Conservation (phyloP, 139 green algal species). For the Mesostigma viride region DNA sequence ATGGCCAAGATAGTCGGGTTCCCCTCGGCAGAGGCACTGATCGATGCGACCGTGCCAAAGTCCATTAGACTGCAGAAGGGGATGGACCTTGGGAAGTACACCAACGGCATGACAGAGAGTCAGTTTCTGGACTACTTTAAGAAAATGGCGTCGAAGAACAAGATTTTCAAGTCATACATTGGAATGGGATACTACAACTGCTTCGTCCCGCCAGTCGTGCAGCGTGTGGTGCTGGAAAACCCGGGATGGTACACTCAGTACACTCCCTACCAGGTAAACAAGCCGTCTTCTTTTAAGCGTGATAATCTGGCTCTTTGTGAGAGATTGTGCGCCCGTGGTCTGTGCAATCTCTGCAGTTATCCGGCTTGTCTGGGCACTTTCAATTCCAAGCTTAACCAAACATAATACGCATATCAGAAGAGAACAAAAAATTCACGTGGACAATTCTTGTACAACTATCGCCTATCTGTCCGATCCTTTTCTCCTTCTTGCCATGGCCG, state of each 20-base stretch:
- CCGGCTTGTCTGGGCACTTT: too few species aligned
- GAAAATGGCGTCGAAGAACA: conserved; percentile 92
- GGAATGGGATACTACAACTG: conserved; percentile 98
- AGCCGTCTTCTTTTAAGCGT: too few species aligned
- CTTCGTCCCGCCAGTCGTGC: conserved; percentile 82
- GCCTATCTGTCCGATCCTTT: too few species aligned
- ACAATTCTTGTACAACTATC: too few species aligned
- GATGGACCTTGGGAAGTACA: conserved; percentile 78
- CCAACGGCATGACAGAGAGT: conserved; percentile 70
- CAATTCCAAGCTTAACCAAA: too few species aligned
- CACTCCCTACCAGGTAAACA: conserved; percentile 96
- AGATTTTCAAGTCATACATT: conserved; percentile 86
- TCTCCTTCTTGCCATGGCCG: too few species aligned
- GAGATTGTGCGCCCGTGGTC: too few species aligned
- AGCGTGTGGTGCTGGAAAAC: conserved; percentile 97
- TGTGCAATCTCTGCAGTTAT: too few species aligned
- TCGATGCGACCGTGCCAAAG: conserved; percentile 88
- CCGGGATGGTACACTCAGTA: conserved; percentile 99
- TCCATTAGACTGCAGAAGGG: conserved; percentile 60
- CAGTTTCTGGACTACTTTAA: conserved; percentile 69
- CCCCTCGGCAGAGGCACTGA: conserved; percentile 66
- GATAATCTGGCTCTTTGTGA: too few species aligned
- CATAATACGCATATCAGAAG: too few species aligned
- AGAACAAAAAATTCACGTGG: too few species aligned
- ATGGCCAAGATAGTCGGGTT: conserved; percentile 82